These are phyloP conservation scores for Haplographium delicatum DNA, from an alignment of 495 filamentous ascomycete species.

Conservation along the genomic window DNA sequence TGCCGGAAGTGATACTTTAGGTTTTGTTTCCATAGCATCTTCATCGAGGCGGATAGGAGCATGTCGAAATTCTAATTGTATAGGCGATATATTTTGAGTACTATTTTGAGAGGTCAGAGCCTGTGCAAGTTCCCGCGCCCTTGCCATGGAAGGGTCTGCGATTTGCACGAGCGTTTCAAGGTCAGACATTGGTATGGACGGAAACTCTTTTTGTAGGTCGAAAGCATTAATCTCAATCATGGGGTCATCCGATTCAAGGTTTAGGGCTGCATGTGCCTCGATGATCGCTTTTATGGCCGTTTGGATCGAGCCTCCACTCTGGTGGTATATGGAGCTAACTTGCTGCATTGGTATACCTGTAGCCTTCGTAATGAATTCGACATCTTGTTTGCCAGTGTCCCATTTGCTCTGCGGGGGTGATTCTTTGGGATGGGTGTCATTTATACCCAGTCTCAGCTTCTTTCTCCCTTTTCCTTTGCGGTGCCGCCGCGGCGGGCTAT, in stretches of 20 bases:
- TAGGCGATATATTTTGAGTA: conserved; percentile 4
- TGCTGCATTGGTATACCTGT: conserved; percentile 42
- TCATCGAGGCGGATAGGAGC: conserved; percentile 23
- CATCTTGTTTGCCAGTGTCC: conserved; percentile 47
- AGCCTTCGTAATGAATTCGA: conserved; percentile 53
- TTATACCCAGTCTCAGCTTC: conserved; percentile 25
- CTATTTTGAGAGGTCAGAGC: conserved; percentile 23
- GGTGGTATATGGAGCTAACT: conserved; percentile 58
- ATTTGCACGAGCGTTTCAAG: conserved; percentile 48
- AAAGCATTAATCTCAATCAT: conserved; percentile 41
- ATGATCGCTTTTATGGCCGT: conserved; percentile 51
- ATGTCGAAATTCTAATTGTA: conserved; percentile 36
- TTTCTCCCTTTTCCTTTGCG: conserved; percentile 42
- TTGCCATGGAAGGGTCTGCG: conserved; percentile 48
- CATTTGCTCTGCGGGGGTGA: conserved; percentile 42
- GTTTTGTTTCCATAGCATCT: conserved; percentile 1
- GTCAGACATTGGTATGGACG: conserved; percentile 37
- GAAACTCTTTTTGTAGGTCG: conserved; percentile 51
- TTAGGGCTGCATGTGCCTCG: conserved; percentile 29
- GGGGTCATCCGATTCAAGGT: conserved; percentile 30
- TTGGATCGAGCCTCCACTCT: conserved; percentile 51
- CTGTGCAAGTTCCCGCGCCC: conserved; percentile 55
- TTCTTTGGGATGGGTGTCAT: conserved; percentile 8
- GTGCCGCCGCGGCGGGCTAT: conserved; percentile 26
- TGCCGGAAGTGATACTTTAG: conserved; percentile 17